Conservation (phyloP, 139 green algal genomes). For the Medakamo hakoo region DNA sequence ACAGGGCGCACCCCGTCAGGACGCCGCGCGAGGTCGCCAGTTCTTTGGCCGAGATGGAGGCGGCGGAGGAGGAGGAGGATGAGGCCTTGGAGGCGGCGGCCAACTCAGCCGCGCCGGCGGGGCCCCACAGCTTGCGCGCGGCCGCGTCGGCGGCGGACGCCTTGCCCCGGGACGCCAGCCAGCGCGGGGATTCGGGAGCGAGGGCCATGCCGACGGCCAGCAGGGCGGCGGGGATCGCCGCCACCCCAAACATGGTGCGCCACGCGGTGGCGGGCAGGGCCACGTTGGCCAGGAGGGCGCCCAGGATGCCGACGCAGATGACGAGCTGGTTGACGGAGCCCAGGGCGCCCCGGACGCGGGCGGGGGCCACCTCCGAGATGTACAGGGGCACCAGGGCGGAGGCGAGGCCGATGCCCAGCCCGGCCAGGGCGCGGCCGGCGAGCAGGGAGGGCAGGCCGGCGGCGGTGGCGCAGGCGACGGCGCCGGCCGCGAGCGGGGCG, state of each 20-base stretch:
- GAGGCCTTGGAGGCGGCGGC: slow-evolving; percentile 1
- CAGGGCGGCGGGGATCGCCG: slow-evolving; percentile 41
- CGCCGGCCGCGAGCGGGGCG: slow-evolving; percentile 50
- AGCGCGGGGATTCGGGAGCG: slow-evolving; percentile 67
- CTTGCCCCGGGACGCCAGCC: slow-evolving; percentile 40
- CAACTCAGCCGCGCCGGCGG: slow-evolving; percentile 21
- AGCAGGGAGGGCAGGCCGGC: slow-evolving; percentile 41
- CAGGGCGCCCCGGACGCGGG: slow-evolving; percentile 57
- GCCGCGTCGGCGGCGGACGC: slow-evolving; percentile 29
- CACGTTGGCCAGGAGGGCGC: slow-evolving; percentile 72
- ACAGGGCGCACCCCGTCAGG: slow-evolving; percentile 46
- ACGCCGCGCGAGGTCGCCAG: slow-evolving; percentile 29
- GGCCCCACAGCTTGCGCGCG: slow-evolving; percentile 47
- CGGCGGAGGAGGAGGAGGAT: background rate
- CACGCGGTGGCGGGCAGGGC: slow-evolving; percentile 47
- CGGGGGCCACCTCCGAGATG: slow-evolving; percentile 77
- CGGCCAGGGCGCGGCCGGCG: slow-evolving; percentile 56
- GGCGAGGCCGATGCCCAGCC: slow-evolving; percentile 79
- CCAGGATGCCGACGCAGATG: slow-evolving; percentile 92
- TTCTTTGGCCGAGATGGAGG: background rate
- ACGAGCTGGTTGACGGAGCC: slow-evolving; percentile 88
- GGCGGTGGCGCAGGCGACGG: slow-evolving; percentile 47
- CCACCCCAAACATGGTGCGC: slow-evolving; percentile 73
- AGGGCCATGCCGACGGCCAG: slow-evolving; percentile 61
- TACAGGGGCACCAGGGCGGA: slow-evolving; percentile 86